Conservation (phyloP, 2,329 filamentous ascomycete genomes). For the Dothistroma septosporum region DNA sequence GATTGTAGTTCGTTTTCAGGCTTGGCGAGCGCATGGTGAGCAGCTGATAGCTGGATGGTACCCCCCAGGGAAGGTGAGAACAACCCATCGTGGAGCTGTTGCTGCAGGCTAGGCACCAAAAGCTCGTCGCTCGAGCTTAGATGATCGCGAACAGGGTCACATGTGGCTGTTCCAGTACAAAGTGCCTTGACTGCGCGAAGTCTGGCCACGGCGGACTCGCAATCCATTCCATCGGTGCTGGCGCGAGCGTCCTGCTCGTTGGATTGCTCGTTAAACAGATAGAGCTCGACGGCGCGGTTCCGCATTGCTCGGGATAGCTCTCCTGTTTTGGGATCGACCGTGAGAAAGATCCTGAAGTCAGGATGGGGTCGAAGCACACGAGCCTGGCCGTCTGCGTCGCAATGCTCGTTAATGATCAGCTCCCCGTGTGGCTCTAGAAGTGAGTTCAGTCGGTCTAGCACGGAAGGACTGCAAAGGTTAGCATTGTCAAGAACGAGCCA, state of each 20-base stretch:
- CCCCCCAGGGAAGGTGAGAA: neutral
- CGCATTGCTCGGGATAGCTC: conserved; percentile 95
- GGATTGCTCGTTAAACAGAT: conserved; percentile 44
- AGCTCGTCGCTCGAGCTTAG: conserved; percentile 21
- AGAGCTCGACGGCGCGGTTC: conserved; percentile 89
- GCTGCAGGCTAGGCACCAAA: conserved; percentile 17
- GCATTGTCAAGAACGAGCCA: conserved; percentile 97
- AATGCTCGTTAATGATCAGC: conserved; percentile 90
- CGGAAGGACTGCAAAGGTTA: conserved; percentile 91
- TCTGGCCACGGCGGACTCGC: conserved; percentile 30
- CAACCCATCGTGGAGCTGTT: conserved; percentile 20
- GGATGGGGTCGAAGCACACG: conserved; percentile 76
- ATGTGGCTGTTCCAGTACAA: neutral
- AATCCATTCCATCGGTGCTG: conserved; percentile 18
- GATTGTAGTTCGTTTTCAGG: conserved; percentile 17
- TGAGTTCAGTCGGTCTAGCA: conserved; percentile 90
- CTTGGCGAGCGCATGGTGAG: neutral
- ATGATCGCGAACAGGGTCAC: conserved; percentile 20
- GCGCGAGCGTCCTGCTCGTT: neutral
- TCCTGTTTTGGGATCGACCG: conserved; percentile 85
- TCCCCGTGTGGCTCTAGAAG: conserved; percentile 85
- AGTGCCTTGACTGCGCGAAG: conserved; percentile 19
- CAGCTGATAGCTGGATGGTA: neutral
- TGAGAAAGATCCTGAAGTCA: conserved; percentile 88
- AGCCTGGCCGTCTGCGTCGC: conserved; percentile 73